Base-by-base conservation (phyloP, 2,329 filamentous ascomycete genomes). In the Nectriaceae sp. region DNA sequence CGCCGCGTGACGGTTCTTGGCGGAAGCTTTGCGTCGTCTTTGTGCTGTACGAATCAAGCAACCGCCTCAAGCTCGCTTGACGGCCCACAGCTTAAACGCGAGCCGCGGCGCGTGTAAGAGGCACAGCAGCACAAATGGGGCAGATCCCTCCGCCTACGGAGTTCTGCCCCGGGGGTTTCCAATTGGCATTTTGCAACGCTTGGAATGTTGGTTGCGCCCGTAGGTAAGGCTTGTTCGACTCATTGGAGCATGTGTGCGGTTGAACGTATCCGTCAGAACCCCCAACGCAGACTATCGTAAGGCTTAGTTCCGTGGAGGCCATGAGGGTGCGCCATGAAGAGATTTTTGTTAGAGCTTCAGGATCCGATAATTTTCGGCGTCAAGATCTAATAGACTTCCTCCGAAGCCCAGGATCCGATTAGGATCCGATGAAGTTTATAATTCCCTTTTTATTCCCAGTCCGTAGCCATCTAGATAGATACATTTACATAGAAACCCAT, bases 401-500 rank as follows among this genome's bases (percentile, higher is more conserved):
- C 24, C 24, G 6, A 13, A 29, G 24, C 6, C 13, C 6, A 29
- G 24, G 24, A 29, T 6, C 24, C 24, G 24, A 29, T 6, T 29
- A 6, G 13, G 24, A 13, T 29, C 6, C 13, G 13, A 13, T 6
- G 6, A 6, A 13, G 24, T 6, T 29, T 13, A 6, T 6, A 29
- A 6, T 29, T 29, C 24, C 6, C 24, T 13, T 13, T 29, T 13
- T 6, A 29, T 29, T 29, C 6, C 24, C 24, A 29, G 13, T 29
- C 24, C 24, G 13, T 6, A 29, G 13, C 6, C 24, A 29, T 13
- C 24, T 29, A 29, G 24, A 29, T 29, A 29, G 24, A 29, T 29
- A 29, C 24, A 29, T 29, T 6, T 13, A 29, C 24, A 6, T 13
- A n/a, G 57, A 42, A 62, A 40, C 55, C 60, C 47, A 59, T 60